Conservation (phyloP, 164 flowering plant species). For the Tetrastigma voinierianum region DNA sequence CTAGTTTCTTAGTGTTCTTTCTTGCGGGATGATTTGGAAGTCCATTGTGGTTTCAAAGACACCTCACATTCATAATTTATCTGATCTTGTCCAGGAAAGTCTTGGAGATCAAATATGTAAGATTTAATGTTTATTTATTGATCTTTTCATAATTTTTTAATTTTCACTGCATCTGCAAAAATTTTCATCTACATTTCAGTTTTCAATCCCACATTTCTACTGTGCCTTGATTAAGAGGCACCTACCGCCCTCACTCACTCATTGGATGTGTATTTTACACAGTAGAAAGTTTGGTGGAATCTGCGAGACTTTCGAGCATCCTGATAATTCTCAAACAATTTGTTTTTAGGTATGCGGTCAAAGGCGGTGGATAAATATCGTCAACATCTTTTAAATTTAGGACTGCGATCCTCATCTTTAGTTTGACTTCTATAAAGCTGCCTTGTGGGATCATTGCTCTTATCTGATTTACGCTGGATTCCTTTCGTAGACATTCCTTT, state of each 20-base stretch:
- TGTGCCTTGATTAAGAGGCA: not conserved
- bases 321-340: constrained; percentile 62
- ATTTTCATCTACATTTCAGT: not conserved
- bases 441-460: not conserved
- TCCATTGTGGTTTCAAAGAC: constrained; percentile 88
- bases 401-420: not conserved
- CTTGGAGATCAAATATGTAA: constrained; percentile 65
- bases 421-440: not conserved
- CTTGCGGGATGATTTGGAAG: constrained; percentile 66
- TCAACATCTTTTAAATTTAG: not conserved
- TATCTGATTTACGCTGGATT: constrained; percentile 67
- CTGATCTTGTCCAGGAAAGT: constrained; percentile 74
- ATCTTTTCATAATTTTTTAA: not conserved
- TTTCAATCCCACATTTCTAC: not conserved
- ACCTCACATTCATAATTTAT: constrained; percentile 78
- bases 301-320: constrained; percentile 70
- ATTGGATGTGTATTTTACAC: constrained; percentile 17
- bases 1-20: constrained; percentile 1
- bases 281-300: constrained; percentile 55
- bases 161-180: not conserved
- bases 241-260: not conserved
- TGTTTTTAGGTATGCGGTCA: constrained; percentile 72
- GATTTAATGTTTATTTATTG: not conserved
- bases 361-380: not conserved
- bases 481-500: constrained; percentile 81